A percentile compares a stretch with the other conserved stretches of the same genome.
These are phyloP conservation scores for Mortierella alpina DNA, from an alignment of 192 early-diverging fungal genomes.

Conservation along the genomic window DNA sequence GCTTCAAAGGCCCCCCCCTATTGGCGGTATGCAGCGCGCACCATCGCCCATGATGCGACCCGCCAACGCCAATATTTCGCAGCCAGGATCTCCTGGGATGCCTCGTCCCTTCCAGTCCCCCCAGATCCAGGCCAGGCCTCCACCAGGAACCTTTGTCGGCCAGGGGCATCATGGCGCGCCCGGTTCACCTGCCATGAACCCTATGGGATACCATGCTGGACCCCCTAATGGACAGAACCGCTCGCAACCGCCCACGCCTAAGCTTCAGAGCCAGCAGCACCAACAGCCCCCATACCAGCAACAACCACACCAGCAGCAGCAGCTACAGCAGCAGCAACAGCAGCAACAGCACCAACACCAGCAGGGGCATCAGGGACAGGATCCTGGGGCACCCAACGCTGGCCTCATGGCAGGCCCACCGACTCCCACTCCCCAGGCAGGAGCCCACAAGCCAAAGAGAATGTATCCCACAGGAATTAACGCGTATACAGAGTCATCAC, in stretches of 20 bases:
- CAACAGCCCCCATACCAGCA: conserved; percentile 13
- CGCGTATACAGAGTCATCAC: conserved; percentile 49
- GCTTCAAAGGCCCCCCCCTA: conserved; percentile 31
- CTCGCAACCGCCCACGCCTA: conserved; percentile 45
- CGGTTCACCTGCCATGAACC: conserved; percentile 40
- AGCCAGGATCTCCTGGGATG: conserved; percentile 41
- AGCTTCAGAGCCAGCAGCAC: conserved; percentile 19
- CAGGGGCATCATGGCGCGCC: conserved; percentile 31
- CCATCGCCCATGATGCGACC: conserved; percentile 49
- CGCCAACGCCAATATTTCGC: conserved; percentile 7
- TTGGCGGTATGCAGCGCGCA: conserved; percentile 31
- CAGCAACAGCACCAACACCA: conserved; percentile 8
- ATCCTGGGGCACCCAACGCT: conserved; percentile 8
- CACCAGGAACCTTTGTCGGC: conserved; percentile 15
- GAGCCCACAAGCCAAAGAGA: conserved; percentile 58
- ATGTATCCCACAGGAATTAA: conserved; percentile 65
- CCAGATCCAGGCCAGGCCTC: conserved; percentile 36
- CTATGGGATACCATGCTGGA: conserved; percentile 39
- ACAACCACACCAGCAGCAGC: conserved; percentile 15
- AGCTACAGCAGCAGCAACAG: conserved; percentile 14
- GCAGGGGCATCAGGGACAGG: conserved; percentile 18
- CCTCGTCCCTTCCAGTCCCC: conserved; percentile 44
- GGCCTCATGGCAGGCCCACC: conserved; percentile 28
- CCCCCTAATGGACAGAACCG: conserved; percentile 43
- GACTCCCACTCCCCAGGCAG: conserved; percentile 27